Percentiles rank a stretch among this genome's conserved stretches.
phyloP scores from a whole-genome alignment of 345 rosid genomes.

The Gynandropsis gynandra region DNA sequence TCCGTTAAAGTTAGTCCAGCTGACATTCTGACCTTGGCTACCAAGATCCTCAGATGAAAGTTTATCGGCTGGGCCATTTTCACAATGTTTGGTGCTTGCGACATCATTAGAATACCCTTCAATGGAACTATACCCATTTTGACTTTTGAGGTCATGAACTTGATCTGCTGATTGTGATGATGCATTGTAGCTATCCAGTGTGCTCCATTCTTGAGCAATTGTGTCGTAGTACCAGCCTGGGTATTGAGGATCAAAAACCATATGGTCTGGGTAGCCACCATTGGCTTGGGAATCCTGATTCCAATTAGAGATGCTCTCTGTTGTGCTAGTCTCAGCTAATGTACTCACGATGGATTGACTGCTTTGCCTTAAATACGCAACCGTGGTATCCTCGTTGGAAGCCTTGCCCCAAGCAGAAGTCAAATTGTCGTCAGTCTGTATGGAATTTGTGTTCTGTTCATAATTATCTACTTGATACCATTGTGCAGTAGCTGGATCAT shows the following conservation, averaged over 20 bases:
- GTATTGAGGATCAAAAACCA: slow-evolving; percentile 67
- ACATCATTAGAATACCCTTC: slow-evolving; percentile 28
- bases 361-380: slow-evolving; percentile 47
- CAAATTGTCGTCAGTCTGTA: slow-evolving; percentile 22
- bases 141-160: slow-evolving; percentile 35
- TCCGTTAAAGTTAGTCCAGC: slow-evolving; percentile 35
- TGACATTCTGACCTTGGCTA: slow-evolving; percentile 31
- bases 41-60: slow-evolving; percentile 30
- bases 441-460: slow-evolving; percentile 18
- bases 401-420: slow-evolving; percentile 33
- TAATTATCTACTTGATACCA: slow-evolving; percentile 55
- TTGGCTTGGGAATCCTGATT: slow-evolving; percentile 46
- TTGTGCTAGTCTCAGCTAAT: slow-evolving; percentile 34
- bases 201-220: slow-evolving; percentile 49
- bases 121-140: slow-evolving; percentile 34
- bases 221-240: slow-evolving; percentile 83
- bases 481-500: slow-evolving; percentile 51
- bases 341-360: slow-evolving; percentile 46
- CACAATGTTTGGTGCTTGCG: slow-evolving; percentile 23
- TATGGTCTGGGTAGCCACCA: slow-evolving; percentile 67
- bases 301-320: slow-evolving; percentile 45
- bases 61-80: slow-evolving; percentile 33
- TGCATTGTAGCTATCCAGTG: slow-evolving; percentile 51
- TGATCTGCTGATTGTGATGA: slow-evolving; percentile 32
- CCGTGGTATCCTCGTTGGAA: slow-evolving; percentile 37